A percentile compares a stretch with the other conserved stretches of the same genome.
Conservation (phyloP, 345 rosid genomes). For the Pistacia integerrima region DNA sequence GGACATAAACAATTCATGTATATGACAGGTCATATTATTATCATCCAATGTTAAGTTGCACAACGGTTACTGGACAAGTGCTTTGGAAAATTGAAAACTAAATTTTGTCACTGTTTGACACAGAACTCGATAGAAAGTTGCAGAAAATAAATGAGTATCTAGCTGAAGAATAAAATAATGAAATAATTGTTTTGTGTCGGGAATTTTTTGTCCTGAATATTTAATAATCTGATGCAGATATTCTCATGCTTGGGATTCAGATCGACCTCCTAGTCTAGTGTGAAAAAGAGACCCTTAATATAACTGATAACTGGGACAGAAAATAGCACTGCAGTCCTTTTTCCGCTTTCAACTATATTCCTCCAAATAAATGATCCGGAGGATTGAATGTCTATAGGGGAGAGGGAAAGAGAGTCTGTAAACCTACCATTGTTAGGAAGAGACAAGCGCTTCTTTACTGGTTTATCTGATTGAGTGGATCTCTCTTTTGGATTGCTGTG, state of each 20-base stretch:
- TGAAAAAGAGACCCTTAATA: not conserved
- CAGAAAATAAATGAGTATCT: not conserved
- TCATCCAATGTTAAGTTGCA: not conserved
- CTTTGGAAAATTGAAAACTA: not conserved
- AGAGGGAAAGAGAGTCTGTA: slow-evolving; percentile 1
- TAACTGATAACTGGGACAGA: not conserved
- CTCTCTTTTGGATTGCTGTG: slow-evolving; percentile 95
- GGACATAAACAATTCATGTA: not conserved
- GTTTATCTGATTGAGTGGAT: slow-evolving; percentile 48
- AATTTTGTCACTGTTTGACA: not conserved
- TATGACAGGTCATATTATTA: not conserved
- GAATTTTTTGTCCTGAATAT: not conserved
- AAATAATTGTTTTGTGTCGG: not conserved
- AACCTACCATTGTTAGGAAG: slow-evolving; percentile 68
- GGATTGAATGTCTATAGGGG: not conserved
- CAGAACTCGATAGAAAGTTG: not conserved
- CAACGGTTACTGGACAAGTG: not conserved
- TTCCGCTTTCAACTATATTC: not conserved
- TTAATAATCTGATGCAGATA: not conserved
- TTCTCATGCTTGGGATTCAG: not conserved
- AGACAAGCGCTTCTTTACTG: slow-evolving; percentile 65
- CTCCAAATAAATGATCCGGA: not conserved
- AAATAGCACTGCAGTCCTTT: not conserved
- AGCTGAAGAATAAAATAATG: not conserved
- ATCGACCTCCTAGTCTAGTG: not conserved